Conservation (phyloP, 2,329 filamentous ascomycete species). For the Colletotrichum trifolii region DNA sequence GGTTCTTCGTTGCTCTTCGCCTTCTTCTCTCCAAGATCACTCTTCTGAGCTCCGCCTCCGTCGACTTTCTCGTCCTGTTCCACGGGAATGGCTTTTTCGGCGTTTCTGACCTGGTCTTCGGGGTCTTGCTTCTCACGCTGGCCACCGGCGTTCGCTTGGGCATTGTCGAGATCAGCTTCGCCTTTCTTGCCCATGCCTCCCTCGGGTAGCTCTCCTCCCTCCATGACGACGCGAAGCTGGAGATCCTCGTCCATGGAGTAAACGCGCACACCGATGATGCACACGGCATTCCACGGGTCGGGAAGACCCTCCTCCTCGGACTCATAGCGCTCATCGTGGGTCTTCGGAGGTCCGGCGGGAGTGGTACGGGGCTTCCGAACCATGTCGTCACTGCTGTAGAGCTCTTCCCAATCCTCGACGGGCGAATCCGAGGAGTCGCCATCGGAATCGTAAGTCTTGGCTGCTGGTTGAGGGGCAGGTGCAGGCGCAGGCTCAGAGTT, state of each 20-base stretch:
- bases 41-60: background rate
- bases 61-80: background rate
- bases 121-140: constrained; percentile 46
- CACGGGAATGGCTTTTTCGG: background rate
- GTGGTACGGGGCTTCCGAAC: constrained; percentile 60
- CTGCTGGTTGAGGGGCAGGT: background rate
- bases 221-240: constrained; percentile 66
- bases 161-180: constrained; percentile 66
- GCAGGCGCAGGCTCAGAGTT: constrained; percentile 34
- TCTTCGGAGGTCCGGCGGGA: constrained; percentile 47
- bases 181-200: constrained; percentile 69
- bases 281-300: constrained; percentile 72
- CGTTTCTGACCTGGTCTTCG: constrained; percentile 39
- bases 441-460: constrained; percentile 50
- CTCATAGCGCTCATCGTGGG: constrained; percentile 54
- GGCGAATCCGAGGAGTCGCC: constrained; percentile 70
- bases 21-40: background rate
- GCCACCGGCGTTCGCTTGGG: constrained; percentile 65
- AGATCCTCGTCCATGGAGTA: constrained; percentile 69
- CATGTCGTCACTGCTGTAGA: constrained; percentile 70
- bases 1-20: constrained; percentile 4
- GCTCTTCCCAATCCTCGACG: constrained; percentile 67
- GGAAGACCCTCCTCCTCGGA: constrained; percentile 67
- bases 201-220: constrained; percentile 64
- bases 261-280: constrained; percentile 69